Evolutionary conservation across 1,139 yeast species (phyloP).

Genomic region (Blastobotrys buckinghamii): DNA sequence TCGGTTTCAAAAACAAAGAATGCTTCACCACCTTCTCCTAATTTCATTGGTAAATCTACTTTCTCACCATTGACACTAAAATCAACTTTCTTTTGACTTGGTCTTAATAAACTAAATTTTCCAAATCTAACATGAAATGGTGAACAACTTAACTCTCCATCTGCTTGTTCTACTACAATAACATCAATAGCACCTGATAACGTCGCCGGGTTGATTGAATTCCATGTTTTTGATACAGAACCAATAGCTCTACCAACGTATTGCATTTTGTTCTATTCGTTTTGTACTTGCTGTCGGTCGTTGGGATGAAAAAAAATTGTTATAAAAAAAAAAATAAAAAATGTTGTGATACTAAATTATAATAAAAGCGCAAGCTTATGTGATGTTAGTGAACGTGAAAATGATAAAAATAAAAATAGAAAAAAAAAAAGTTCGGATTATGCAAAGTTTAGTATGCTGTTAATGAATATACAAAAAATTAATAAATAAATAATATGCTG

Average conservation of each 20-base stretch:
- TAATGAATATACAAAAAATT: no score
- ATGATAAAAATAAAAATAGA: no score
- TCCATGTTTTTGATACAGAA: constrained; percentile 94
- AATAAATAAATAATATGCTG: no score
- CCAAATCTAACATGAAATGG: constrained; percentile 98
- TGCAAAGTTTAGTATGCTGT: no score
- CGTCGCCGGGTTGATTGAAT: constrained; percentile 93
- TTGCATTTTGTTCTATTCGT: constrained; percentile 70
- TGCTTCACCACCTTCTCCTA: constrained; percentile 98
- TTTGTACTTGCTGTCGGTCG: no score
- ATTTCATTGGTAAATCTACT: constrained; percentile 87
- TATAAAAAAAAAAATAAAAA: no score
- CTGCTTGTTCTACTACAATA: constrained; percentile 89
- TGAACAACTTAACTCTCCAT: constrained; percentile 78
- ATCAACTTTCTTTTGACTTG: constrained; percentile 94
- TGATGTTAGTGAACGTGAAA: no score
- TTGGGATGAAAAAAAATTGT: not conserved
- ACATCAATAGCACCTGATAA: constrained; percentile 96
- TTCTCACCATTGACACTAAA: constrained; percentile 76
- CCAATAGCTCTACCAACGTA: constrained; percentile 95
- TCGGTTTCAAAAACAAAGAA: constrained; percentile 91
- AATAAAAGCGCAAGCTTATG: not conserved
- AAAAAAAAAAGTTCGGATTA: no score
- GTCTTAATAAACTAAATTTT: constrained; percentile 82
- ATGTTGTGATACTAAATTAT: no score